Evolutionary conservation across 257 asterid genomes (phyloP).

Genomic region (Solanum rostratum): DNA sequence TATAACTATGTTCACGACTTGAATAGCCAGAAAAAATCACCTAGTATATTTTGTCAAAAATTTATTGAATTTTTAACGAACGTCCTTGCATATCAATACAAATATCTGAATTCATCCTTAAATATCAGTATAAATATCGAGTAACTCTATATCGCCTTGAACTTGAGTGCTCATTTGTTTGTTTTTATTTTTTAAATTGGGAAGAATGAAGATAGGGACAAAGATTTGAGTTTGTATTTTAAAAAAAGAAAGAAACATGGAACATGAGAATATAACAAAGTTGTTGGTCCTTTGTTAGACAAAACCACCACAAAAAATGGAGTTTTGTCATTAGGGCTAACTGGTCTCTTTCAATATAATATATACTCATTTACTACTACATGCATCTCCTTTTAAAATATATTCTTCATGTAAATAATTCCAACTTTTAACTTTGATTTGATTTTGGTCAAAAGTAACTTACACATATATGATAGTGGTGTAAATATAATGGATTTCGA

Average conservation of each 20-base stretch:
- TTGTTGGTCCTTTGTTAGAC: slow-evolving; percentile 14
- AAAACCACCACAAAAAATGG: not conserved
- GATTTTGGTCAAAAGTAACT: not conserved
- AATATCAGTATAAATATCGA: not conserved
- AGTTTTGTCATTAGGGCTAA: slow-evolving; percentile 4
- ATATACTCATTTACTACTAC: not conserved
- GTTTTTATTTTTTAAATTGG: not conserved
- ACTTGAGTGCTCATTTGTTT: not conserved
- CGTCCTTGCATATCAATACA: not conserved
- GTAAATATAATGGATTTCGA: too few species aligned
- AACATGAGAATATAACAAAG: not conserved
- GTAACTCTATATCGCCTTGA: not conserved
- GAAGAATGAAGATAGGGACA: not conserved
- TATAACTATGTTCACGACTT: accelerated
- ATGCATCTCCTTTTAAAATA: not conserved
- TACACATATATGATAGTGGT: too few species aligned
- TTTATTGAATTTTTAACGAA: not conserved
- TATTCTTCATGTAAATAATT: not conserved
- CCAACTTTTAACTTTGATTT: not conserved
- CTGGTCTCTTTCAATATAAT: not conserved
- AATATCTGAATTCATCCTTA: not conserved
- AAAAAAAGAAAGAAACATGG: not conserved
- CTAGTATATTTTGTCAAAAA: not conserved
- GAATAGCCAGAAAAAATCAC: not conserved
- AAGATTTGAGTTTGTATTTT: not conserved